phyloP scores from a whole-genome alignment of 2,329 filamentous ascomycete species.

The Alternaria sp. region DNA sequence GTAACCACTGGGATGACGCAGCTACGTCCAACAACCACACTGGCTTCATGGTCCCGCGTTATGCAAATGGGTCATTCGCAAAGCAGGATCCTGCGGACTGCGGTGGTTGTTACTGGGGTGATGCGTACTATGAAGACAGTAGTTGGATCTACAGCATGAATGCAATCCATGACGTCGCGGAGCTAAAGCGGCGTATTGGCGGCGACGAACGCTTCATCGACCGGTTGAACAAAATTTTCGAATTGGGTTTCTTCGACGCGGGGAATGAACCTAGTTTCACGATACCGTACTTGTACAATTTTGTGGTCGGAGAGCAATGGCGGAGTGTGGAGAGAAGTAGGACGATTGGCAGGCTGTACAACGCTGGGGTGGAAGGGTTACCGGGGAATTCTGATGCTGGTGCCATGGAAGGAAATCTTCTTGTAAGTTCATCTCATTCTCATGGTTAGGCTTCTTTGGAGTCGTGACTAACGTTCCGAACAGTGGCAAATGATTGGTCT shows the following conservation, averaged over 20 bases:
- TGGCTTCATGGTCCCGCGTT: slow-evolving; percentile 73
- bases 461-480: slow-evolving; percentile 7
- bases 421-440: slow-evolving; percentile 25
- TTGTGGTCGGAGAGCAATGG: slow-evolving; percentile 65
- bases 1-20: slow-evolving; percentile 73
- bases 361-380: slow-evolving; percentile 63
- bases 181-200: slow-evolving; percentile 59
- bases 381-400: slow-evolving; percentile 77
- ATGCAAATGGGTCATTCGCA: slow-evolving; percentile 59
- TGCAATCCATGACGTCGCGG: slow-evolving; percentile 71
- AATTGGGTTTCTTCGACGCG: slow-evolving; percentile 67
- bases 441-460: neutral
- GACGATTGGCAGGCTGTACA: slow-evolving; percentile 66
- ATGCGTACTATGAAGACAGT: slow-evolving; percentile 68
- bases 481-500: slow-evolving; percentile 49
- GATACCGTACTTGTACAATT: slow-evolving; percentile 75
- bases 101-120: slow-evolving; percentile 72
- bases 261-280: slow-evolving; percentile 75
- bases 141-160: slow-evolving; percentile 75
- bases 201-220: too few relatives aligned
- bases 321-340: slow-evolving; percentile 68
- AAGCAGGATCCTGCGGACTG: slow-evolving; percentile 62
- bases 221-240: slow-evolving; percentile 69
- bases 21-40: slow-evolving; percentile 67
- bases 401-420: slow-evolving; percentile 74